phyloP scores from a whole-genome alignment of 768 basidiomycete species.

The Suillus plorans region DNA sequence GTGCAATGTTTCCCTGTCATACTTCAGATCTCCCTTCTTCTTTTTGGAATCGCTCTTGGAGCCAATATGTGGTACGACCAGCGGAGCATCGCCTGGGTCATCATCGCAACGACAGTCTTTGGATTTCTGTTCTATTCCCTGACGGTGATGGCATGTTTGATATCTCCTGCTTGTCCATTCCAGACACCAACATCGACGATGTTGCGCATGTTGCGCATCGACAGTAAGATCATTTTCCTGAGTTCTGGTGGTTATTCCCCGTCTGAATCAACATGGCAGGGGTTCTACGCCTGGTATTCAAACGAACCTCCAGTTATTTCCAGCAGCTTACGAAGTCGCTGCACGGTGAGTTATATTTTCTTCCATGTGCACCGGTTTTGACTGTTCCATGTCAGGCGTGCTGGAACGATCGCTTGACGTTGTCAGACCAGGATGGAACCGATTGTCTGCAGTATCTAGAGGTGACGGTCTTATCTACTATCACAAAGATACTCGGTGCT shows the following conservation, averaged over 20 bases:
- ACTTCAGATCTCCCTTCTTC: slow-evolving; percentile 11
- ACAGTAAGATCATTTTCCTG: not conserved
- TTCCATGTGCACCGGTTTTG: not conserved
- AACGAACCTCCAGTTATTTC: not conserved
- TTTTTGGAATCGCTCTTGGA: slow-evolving; percentile 12
- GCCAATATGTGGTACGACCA: slow-evolving; percentile 1
- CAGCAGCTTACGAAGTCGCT: not conserved
- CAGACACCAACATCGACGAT: slow-evolving; percentile 5
- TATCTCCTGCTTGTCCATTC: slow-evolving; percentile 1
- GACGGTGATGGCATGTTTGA: slow-evolving; percentile 2
- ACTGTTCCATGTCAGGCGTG: not conserved
- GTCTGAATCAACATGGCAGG: not conserved
- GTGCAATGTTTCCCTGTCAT: slow-evolving; percentile 10
- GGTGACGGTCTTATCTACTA: not conserved
- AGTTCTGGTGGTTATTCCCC: not conserved
- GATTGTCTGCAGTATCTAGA: not conserved
- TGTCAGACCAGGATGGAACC: not conserved
- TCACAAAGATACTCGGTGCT: not conserved
- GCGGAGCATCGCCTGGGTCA: not conserved
- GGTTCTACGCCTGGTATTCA: not conserved
- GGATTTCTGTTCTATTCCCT: not conserved
- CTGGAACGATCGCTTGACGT: not conserved
- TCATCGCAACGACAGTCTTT: not conserved
- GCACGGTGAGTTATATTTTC: not conserved
- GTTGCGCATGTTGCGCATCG: not conserved